Base-by-base conservation (phyloP, 2,329 filamentous ascomycete species). In the Fonsecaea monophora region DNA sequence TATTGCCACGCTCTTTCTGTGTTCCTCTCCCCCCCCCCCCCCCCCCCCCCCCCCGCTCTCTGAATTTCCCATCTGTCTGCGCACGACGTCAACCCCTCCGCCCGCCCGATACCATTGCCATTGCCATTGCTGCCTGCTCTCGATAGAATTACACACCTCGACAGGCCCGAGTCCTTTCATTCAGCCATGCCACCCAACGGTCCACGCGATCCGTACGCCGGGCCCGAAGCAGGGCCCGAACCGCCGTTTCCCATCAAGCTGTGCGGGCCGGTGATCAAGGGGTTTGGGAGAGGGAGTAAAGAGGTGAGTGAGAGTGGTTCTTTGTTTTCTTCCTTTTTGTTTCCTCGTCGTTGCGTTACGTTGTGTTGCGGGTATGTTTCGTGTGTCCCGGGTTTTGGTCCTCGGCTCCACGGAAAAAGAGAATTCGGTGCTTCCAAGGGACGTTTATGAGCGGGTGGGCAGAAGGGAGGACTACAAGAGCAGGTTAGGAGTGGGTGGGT, bases 271-370 rank as follows among this genome's bases (percentile, higher is more conserved):
- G 93, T 99, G 30, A 93, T 97, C 74, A 90, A 92, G 74, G 95
- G 95, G 38, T 98, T 98, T 78, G 94, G 95, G 50, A 87, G 95
- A 67, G 95, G 95, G 15, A 96, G 92, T 75, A 96, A 93, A 82
- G 94, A 97, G 81, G 92, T 94, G 77, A 66, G 80, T 13, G 37
- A 10, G 45, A 50, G 45, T 50, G 42, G 35, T 42, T 42, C 4
- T 6, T 5, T 50, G 4, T 12, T 12, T 10, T 25, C 15, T 50
- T 21, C 25, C 21, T 25, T 12, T 25, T 25, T 25, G 3, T 4
- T 50, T 12, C 10, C 45, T 18, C 4, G 40, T 42, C 13, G 10
- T 18, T 45, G 4, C 40, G 40, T 7, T 45, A 18, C 40, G 38
- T 42, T 42, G 38, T 12, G 38, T 45, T n/a, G 42, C 21, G 21